phyloP scores from a whole-genome alignment of 306 rosid species.

The Quercus mongolica region DNA sequence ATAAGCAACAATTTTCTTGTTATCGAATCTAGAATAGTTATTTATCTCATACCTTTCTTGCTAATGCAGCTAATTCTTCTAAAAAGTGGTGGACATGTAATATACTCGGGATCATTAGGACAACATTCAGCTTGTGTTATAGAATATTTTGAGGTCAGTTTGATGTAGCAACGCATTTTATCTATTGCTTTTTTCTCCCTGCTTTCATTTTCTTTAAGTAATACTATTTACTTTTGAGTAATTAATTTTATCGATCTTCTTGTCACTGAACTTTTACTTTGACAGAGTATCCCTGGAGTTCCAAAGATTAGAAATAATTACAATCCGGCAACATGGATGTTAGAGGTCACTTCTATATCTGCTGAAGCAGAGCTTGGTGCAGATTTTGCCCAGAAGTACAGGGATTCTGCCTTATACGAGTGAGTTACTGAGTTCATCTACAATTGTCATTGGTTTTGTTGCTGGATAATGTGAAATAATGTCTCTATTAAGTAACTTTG shows the following conservation, averaged over 20 bases:
- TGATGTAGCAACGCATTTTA: neutral
- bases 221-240: neutral
- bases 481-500: neutral
- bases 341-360: constrained; percentile 53
- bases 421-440: constrained; percentile 20
- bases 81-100: constrained; percentile 57
- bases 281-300: constrained; percentile 58
- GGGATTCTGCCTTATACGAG: constrained; percentile 46
- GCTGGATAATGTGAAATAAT: neutral
- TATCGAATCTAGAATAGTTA: neutral
- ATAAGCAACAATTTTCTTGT: neutral
- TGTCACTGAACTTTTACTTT: constrained; percentile 14
- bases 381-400: constrained; percentile 62
- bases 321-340: constrained; percentile 79
- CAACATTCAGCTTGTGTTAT: constrained; percentile 42
- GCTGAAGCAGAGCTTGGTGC: constrained; percentile 52
- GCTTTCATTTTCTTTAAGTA: neutral
- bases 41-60: neutral
- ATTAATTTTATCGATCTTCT: neutral
- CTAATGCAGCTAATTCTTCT: constrained; percentile 45
- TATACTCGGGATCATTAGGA: constrained; percentile 53
- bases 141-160: constrained; percentile 57
- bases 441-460: neutral
- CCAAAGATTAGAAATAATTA: constrained; percentile 58
- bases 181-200: neutral